A percentile compares a stretch with the other conserved stretches of the same genome.
phyloP scores from a whole-genome alignment of 1,284 basidiomycete genomes.

The Sporisorium exsertum region DNA sequence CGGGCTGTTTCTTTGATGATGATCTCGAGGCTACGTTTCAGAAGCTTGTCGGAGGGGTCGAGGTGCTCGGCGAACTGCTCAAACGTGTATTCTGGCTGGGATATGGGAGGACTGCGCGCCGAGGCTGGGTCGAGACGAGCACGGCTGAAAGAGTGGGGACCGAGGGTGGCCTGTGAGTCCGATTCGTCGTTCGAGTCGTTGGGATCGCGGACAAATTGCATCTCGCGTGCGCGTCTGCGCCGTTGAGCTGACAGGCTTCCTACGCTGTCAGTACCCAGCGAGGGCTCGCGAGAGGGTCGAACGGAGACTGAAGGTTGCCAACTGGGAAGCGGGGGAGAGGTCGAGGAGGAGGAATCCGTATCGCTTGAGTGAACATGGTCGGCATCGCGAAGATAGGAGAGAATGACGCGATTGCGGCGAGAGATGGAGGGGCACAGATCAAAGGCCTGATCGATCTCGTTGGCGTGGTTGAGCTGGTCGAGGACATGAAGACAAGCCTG shows the following conservation, averaged over 20 bases:
- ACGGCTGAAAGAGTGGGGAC: constrained; percentile 5
- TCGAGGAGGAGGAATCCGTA: constrained; percentile 7
- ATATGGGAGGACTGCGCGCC: constrained; percentile 20
- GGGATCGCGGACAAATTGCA: constrained; percentile 42
- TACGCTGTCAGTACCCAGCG: constrained; percentile 39
- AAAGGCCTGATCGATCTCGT: constrained; percentile 47
- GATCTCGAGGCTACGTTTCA: constrained; percentile 49
- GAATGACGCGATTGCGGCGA: constrained; percentile 45
- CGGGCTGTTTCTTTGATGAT: constrained; percentile 53
- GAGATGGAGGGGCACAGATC: constrained; percentile 47
- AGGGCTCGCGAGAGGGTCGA: constrained; percentile 23
- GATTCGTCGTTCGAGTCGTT: constrained; percentile 42
- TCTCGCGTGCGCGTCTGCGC: constrained; percentile 29
- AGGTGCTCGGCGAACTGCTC: constrained; percentile 53
- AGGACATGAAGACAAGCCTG: constrained; percentile 42
- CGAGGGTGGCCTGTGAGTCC: constrained; percentile 19
- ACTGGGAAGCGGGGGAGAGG: constrained; percentile 6
- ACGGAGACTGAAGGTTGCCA: constrained; percentile 5
- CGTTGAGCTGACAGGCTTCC: constrained; percentile 40
- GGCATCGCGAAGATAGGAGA: constrained; percentile 44
- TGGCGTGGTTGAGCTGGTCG: constrained; percentile 47
- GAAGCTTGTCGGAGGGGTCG: constrained; percentile 45
- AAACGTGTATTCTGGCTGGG: constrained; percentile 47
- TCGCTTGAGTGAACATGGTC: constrained; percentile 10
- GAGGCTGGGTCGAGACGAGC: constrained; percentile 29